phyloP scores from a whole-genome alignment of 139 green algal species.

The Trebouxia sp. region DNA sequence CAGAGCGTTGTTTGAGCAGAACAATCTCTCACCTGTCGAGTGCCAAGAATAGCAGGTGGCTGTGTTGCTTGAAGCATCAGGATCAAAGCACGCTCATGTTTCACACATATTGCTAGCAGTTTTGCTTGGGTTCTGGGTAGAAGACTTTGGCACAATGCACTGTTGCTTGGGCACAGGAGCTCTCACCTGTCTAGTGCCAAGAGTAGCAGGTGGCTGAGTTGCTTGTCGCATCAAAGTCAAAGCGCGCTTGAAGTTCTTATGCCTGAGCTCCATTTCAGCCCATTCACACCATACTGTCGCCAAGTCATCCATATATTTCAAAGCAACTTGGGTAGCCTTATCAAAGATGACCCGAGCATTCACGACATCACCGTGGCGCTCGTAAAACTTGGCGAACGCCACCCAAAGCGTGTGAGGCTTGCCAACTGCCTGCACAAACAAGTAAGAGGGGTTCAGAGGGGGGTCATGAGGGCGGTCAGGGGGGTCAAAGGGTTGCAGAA shows the following conservation, averaged over 20 bases:
- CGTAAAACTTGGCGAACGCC: slow-evolving; percentile 97
- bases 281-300: slow-evolving; percentile 94
- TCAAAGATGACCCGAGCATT: slow-evolving; percentile 94
- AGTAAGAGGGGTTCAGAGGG: not conserved
- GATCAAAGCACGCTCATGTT: no score
- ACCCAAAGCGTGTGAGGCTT: slow-evolving; percentile 89
- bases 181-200: slow-evolving; percentile 34
- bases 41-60: no score
- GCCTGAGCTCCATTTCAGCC: slow-evolving; percentile 96
- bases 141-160: no score
- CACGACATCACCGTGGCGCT: slow-evolving; percentile 87
- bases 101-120: no score
- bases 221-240: slow-evolving; percentile 80
- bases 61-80: no score
- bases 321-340: slow-evolving; percentile 74
- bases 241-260: slow-evolving; percentile 86
- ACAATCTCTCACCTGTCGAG: no score
- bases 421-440: slow-evolving; percentile 59
- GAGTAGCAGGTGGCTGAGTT: slow-evolving; percentile 51
- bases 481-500: no score
- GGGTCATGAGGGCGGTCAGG: no score
- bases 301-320: slow-evolving; percentile 94
- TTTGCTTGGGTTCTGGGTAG: no score
- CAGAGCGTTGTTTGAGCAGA: no score
- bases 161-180: no score